Percentiles rank a stretch among this genome's conserved stretches.
These are phyloP conservation scores for Trichophyton mentagrophytes DNA, from an alignment of 2,329 filamentous ascomycete genomes.

Conservation along the genomic window DNA sequence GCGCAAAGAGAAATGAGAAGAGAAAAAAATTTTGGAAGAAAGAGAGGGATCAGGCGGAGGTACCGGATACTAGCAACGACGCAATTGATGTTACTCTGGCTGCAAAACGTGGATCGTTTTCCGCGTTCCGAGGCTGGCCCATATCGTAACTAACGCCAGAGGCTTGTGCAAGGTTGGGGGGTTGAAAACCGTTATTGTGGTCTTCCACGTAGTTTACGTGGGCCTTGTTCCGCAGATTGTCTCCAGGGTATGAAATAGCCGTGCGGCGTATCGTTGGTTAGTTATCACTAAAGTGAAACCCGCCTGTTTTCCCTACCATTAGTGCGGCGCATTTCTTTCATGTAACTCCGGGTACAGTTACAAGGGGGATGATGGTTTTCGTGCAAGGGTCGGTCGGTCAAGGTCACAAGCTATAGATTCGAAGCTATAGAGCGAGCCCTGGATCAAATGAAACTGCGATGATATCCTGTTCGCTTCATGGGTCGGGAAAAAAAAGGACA, in stretches of 20 bases:
- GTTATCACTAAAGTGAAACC: not conserved
- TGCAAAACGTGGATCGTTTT: slow-evolving; percentile 1
- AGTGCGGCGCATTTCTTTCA: not conserved
- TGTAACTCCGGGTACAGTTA: not conserved
- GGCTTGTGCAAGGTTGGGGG: not conserved
- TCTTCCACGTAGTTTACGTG: not conserved
- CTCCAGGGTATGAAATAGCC: not conserved
- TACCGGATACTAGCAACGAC: not conserved
- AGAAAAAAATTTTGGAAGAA: too few relatives aligned
- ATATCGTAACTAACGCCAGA: not conserved
- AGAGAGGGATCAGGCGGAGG: not conserved
- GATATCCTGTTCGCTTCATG: not conserved
- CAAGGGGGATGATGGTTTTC: not conserved
- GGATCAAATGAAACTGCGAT: not conserved
- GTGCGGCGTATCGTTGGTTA: not conserved
- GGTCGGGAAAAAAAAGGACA: not conserved
- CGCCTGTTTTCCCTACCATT: not conserved
- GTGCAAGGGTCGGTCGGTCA: not conserved
- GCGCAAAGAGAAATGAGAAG: not conserved
- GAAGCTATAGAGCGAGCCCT: not conserved
- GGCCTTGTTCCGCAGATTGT: not conserved
- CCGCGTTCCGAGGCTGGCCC: not conserved
- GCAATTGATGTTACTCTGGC: not conserved
- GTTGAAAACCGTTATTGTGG: not conserved
- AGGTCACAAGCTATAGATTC: not conserved